Evolutionary conservation across 108 stramenopile species (phyloP), one percentile per base, ranked within the genome.

Genomic region (Cyclotella kingstonii): DNA sequence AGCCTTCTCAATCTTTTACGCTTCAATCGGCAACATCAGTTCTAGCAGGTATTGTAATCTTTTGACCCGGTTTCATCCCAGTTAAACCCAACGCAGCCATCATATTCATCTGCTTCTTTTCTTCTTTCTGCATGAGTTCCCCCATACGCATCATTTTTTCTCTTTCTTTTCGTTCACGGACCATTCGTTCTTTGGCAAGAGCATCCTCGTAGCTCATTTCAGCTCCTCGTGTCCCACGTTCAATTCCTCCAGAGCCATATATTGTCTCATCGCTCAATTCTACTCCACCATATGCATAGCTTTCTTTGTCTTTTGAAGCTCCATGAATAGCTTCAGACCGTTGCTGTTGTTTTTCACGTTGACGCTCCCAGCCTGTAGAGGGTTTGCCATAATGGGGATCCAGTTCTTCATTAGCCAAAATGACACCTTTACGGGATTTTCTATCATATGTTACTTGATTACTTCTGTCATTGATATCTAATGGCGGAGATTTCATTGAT

Each of bases 71-170:
- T 36, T 80, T 69, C 19, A 89, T 51, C 9, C 69, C 66, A 4
- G 81, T 63, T 42, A 89, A 52, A 18, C 88, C 88, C 45, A 89
- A 66, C 79, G 68, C 63, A 33, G 82, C 68, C 19, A 89, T 47
- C 88, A 89, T 89, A 10, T 66, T 73, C 55, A 74, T 66, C 54
- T 83, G 68, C 26, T 79, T 79, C 11, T 86, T 77, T 35, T 76
- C 60, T 54, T 86, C 88, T 54, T 84, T 89, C 41, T 64, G 28
- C 59, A 72, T 79, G n/a, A 83, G 55, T 21, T 81, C 84, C 36
- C 64, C 48, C 12, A 72, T 62, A 7, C 83, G 75, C 15, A n/a
- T 49, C 2, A 43, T 31, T 31, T 51, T 71, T 23, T 80, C 55
- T 17, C 77, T 71, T 52, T 80, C 60, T 18, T 66, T 56, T 15